Percentiles rank a stretch among this genome's conserved stretches.
phyloP scores from a whole-genome alignment of 2,329 filamentous ascomycete species.

The Samsoniella hepiali region DNA sequence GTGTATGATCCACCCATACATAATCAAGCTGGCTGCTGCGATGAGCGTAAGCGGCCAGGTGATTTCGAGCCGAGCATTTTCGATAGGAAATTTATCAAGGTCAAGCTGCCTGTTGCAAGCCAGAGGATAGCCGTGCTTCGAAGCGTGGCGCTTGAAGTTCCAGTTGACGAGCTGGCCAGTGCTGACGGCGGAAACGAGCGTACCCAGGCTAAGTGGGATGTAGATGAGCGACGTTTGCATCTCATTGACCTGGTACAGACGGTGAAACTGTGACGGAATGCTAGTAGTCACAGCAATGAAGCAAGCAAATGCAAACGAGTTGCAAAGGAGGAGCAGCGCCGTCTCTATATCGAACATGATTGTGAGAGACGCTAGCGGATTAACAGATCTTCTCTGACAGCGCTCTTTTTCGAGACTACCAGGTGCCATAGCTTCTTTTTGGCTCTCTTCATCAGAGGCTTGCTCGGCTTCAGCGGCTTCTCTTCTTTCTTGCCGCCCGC shows the following conservation, averaged over 20 bases:
- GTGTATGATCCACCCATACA: not conserved
- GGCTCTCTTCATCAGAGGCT: not conserved
- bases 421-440: not conserved
- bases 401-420: not conserved
- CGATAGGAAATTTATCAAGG: constrained; percentile 41
- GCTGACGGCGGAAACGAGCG: not conserved
- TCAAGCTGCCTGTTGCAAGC: constrained; percentile 45
- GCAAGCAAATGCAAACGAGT: not conserved
- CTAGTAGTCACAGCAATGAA: not conserved
- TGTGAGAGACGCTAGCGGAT: not conserved
- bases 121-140: constrained; percentile 45
- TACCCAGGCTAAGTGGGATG: not conserved
- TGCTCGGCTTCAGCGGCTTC: not conserved
- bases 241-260: not conserved
- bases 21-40: not conserved
- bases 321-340: not conserved
- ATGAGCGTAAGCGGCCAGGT: constrained; percentile 42
- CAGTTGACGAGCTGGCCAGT: constrained; percentile 55
- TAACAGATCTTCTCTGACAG: not conserved
- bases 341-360: not conserved
- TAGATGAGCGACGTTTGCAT: constrained; percentile 1
- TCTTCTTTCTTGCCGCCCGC: not conserved
- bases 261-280: not conserved
- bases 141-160: constrained; percentile 58
- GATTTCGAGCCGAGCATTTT: constrained; percentile 41